Base-by-base conservation (phyloP, 345 rosid species). In the Pelargonium nanum region DNA sequence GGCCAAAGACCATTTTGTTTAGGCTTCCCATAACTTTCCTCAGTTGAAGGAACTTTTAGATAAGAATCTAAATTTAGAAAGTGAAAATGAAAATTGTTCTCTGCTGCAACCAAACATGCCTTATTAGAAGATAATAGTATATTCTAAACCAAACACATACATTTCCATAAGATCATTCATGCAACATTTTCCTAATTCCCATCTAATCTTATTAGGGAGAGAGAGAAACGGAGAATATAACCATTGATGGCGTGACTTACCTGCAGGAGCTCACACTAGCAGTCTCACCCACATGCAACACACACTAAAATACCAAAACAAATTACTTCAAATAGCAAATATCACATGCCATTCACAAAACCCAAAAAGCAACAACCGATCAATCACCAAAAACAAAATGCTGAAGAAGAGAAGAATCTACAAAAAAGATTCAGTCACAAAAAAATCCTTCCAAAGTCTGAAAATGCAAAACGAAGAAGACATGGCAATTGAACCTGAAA, bases 321-420 rank as follows among this genome's bases (percentile, higher is more conserved):
- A 48, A 48, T 65, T 26, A 52, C 63, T 30, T 23, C 52, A 58
- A 22, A 32, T 24, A 16, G 59, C 50, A 34, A 25, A 44, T 17
- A 60, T 53, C 54, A 60, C 45, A 54, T 54, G 60, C 25, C 9
- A 66, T 22, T 51, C 57, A 26, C 28, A 34, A 22, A 66, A 2
- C n/a, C 19, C 30, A 24, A 23, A 32, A 20, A 12, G 48, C 48
- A 3, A 40, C 4, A 34, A 34, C 12, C 6, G 12, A 34, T 34
- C 45, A 34, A 34, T 34, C 45, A 34, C 34, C 4, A 28, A 28
- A 28, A 28, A 28, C 34, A 28, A 6, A 30, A 5, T 30, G 1
- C 40, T 5, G 40, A 30, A 30, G 40, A 30, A 30, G 45, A 34
- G 13, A 34, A 9, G 12, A 34, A 34, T 5, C 4, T 34, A 5